Base-by-base conservation (phyloP, 805 yeast species). In the Starmerella gropengiesseri region DNA sequence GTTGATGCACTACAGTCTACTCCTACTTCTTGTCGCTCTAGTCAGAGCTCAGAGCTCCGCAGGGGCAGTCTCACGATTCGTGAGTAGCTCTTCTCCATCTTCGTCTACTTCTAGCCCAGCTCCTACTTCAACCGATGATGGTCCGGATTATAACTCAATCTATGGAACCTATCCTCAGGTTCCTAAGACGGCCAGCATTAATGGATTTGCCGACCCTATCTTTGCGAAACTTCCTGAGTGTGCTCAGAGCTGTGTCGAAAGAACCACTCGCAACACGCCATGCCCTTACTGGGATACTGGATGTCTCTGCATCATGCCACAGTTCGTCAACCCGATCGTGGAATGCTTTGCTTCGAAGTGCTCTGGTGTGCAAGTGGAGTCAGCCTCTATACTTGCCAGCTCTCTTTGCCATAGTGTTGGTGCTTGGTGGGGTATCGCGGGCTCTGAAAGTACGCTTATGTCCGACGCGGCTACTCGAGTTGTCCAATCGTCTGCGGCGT, bases 231-330 rank as follows among this genome's bases (percentile, higher is more conserved):
- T 36, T 8, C 39, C 39, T 11, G 31, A 25, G 13, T 36, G 39
- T 12, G 39, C 39, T 17, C 39, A 27, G 39, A 7, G 14, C 17
- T 36, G 39, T 12, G 39, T 36, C 17, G 8, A n/a, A 18, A 31
- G 26, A 25, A 36, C 14, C 31, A 20, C 25, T 12, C 31, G 25
- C 22, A 36, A 36, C 18, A 36, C 39, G 6, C 39, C 39, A 17
- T 36, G 39, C 25, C 39, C 39, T 3, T 36, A 36, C 31, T 36
- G 39, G 39, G 39, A 36, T 14, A 36, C 39, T 27, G 39, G 39
- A 1, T 36, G 39, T 13, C 31, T 36, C 18, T 36, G 39, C 19
- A 27, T 36, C 18, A 36, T 36, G 39, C 39, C 39, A 5, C 39
- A 36, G 25, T 36, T 25, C 26, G 19, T 27, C 18, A 13, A 27